Percentiles rank a stretch among this genome's conserved stretches.
Conservation (phyloP, 768 basidiomycete species). For the Boletus edulis region DNA sequence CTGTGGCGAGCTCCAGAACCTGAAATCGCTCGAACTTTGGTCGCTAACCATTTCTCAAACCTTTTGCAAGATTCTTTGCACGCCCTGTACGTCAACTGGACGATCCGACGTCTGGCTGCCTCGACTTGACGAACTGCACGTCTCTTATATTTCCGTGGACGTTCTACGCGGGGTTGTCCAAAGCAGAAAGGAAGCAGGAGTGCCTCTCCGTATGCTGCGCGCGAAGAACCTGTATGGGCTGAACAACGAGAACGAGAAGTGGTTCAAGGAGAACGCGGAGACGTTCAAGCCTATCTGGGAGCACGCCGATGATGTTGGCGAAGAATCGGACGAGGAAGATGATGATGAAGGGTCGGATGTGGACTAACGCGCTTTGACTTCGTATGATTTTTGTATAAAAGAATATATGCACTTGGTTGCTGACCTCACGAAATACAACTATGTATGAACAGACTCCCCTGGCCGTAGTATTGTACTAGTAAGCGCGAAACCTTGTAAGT, state of each 20-base stretch:
- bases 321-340: no score
- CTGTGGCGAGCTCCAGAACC: conserved; percentile 45
- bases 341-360: no score
- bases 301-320: no score
- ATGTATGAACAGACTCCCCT: no score
- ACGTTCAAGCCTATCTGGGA: conserved; percentile 11
- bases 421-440: no score
- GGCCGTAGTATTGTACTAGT: no score
- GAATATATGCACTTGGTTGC: no score
- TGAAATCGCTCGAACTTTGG: conserved; percentile 20
- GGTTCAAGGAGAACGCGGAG: conserved; percentile 52
- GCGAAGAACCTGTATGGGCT: conserved; percentile 48
- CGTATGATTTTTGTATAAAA: no score
- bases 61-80: conserved; percentile 4
- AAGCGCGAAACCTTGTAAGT: no score
- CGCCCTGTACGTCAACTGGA: neutral
- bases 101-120: conserved; percentile 40
- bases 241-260: conserved; percentile 41
- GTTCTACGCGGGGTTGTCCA: conserved; percentile 32
- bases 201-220: conserved; percentile 43
- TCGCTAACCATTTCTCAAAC: no score
- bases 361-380: no score
- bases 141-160: conserved; percentile 32
- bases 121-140: conserved; percentile 47
- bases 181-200: conserved; percentile 39